Evolutionary conservation across 164 flowering plant species (phyloP).

Genomic region (Vitis riparia): DNA sequence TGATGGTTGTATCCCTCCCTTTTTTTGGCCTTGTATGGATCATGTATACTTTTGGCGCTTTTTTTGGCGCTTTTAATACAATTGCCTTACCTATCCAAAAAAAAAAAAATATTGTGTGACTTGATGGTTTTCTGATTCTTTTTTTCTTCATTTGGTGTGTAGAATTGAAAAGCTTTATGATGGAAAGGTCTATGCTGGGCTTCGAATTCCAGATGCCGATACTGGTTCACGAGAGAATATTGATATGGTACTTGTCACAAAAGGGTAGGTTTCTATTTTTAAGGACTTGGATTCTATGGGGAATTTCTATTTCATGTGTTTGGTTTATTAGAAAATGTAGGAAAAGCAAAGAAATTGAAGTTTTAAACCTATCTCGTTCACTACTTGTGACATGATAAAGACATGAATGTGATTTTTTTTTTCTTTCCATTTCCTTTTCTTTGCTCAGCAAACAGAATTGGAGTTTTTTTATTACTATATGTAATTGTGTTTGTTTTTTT

Average conservation of each 20-base stretch:
- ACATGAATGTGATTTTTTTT: not conserved
- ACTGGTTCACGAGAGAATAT: conserved; percentile 60
- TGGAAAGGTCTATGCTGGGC: conserved; percentile 81
- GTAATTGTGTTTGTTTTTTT: not conserved
- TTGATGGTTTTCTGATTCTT: not conserved
- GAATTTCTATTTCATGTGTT: not conserved
- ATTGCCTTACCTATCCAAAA: not conserved
- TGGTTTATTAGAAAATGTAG: not conserved
- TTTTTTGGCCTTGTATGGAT: too few relatives aligned
- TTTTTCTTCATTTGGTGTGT: not conserved
- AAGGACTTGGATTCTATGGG: not conserved
- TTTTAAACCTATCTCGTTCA: too few relatives aligned
- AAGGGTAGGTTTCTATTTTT: conserved; percentile 30
- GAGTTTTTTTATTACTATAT: too few relatives aligned
- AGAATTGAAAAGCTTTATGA: conserved; percentile 80
- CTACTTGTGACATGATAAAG: too few relatives aligned
- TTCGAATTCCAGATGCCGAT: conserved; percentile 86
- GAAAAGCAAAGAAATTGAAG: too few relatives aligned
- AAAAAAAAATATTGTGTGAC: too few relatives aligned
- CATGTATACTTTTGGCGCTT: too few relatives aligned
- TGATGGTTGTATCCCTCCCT: too few relatives aligned
- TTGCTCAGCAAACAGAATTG: not conserved
- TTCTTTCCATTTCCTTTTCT: not conserved
- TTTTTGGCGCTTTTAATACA: too few relatives aligned
- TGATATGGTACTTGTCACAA: conserved; percentile 73